A percentile compares a stretch with the other conserved stretches of the same genome.
phyloP scores from a whole-genome alignment of 1,284 basidiomycete species.

The Trametes versicolor region DNA sequence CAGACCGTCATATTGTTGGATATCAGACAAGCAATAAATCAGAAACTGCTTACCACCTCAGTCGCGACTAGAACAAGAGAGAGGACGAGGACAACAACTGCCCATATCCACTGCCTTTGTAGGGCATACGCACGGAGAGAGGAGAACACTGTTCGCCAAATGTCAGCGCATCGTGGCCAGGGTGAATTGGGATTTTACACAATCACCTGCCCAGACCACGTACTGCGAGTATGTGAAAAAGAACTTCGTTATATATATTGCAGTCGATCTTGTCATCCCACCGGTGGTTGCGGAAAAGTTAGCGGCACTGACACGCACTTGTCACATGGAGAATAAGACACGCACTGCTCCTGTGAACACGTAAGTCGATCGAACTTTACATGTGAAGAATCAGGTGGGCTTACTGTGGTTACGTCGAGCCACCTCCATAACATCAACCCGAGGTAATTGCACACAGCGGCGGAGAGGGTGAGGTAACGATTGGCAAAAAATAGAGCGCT shows the following conservation, averaged over 20 bases:
- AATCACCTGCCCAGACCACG: background rate
- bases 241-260: background rate
- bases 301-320: too few relatives aligned
- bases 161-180: background rate
- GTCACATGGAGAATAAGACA: too few relatives aligned
- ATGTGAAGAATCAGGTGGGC: too few relatives aligned
- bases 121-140: background rate
- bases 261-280: background rate
- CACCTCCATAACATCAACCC: too few relatives aligned
- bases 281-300: background rate
- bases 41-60: too few relatives aligned
- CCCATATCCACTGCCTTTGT: background rate
- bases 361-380: too few relatives aligned
- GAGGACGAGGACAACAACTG: background rate
- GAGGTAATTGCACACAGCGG: background rate
- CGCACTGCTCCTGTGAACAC: too few relatives aligned
- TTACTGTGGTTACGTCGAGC: too few relatives aligned
- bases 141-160: background rate
- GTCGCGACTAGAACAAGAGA: too few relatives aligned
- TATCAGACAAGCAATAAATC: too few relatives aligned
- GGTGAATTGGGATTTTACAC: background rate
- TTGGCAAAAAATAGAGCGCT: slow-evolving; percentile 10
- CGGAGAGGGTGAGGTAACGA: slow-evolving; percentile 10
- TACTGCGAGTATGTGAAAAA: background rate
- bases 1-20: too few relatives aligned